Evolutionary conservation across 2,329 filamentous ascomycete species (phyloP), one percentile per base, ranked within the genome.

Genomic region (Ophioceras dolichostomum): DNA sequence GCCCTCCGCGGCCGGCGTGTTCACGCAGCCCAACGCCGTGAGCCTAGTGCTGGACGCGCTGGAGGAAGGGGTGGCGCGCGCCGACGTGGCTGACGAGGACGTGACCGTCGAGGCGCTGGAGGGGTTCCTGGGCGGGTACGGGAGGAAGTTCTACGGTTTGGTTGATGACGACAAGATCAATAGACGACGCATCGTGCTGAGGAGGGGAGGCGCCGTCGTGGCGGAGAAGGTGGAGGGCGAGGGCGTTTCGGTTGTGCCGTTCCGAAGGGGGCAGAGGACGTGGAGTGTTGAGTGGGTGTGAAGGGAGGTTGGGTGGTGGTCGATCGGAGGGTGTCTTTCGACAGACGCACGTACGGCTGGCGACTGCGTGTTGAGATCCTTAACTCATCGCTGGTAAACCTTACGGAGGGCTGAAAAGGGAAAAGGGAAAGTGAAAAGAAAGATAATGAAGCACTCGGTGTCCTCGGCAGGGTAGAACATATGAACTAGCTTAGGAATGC

Each of bases 21-120:
- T 86, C 55, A 88, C 83, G 1, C 83, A 89, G 59, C 78, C 79
- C 4, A 77, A 77, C 51, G 76, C 76, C 0, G 65, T 76, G 2
- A 48, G 52, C 24, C 56, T 57, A 32, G 77, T 85, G 33, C 59
- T 86, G 18, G 62, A 70, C 46, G 70, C 65, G 1, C 59, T 86
- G 29, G 72, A 82, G 55, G 70, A 74, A 47, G 81, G 68, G 4
- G 61, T 80, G 4, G 61, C 63, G 42, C 61, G 67, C 10, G 69
- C 67, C 2, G 63, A 70, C 26, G 63, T 78, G 32, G 50, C 52
- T 6, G 65, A 68, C 39, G 57, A 53, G 0, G 64, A 71, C n/a
- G 58, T 78, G 8, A 73, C 70, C 5, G 61, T 68, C 42, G 70
- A 73, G 43, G 60, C 60, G 37, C 57, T 79, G 1, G 64, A 64